phyloP scores from a whole-genome alignment of 2,329 filamentous ascomycete genomes.

The Lasiodiplodia hormozganensis region DNA sequence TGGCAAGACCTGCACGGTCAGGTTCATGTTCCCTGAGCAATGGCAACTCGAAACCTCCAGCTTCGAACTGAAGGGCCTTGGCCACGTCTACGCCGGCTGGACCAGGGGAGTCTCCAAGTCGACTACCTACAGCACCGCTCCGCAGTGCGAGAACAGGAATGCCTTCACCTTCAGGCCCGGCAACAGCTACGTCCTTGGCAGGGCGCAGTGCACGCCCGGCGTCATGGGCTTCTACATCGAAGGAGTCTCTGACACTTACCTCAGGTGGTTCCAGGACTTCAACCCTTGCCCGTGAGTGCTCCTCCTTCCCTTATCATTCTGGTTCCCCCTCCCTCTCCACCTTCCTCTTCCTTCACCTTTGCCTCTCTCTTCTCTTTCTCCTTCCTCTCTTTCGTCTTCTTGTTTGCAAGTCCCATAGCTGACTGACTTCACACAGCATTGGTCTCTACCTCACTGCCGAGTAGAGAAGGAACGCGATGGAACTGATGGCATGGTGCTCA shows the following conservation, averaged over 20 bases:
- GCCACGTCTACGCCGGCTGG: slow-evolving; percentile 44
- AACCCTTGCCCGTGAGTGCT: slow-evolving; percentile 27
- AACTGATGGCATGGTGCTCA: neutral
- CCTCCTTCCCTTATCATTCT: neutral
- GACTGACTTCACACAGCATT: slow-evolving; percentile 7
- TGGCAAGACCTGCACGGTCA: slow-evolving; percentile 55
- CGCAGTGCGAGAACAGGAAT: neutral
- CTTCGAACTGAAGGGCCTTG: slow-evolving; percentile 47
- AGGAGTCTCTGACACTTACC: neutral
- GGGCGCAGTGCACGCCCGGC: slow-evolving; percentile 38
- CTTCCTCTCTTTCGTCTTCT: too few relatives aligned
- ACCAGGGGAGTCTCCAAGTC: slow-evolving; percentile 33
- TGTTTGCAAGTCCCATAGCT: neutral
- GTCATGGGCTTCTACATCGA: slow-evolving; percentile 37
- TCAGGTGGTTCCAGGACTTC: slow-evolving; percentile 29
- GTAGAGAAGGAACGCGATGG: neutral
- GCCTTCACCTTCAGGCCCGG: slow-evolving; percentile 35
- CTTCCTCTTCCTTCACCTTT: too few relatives aligned
- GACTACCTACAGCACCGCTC: slow-evolving; percentile 31
- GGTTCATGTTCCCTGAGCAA: slow-evolving; percentile 53
- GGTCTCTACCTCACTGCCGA: slow-evolving; percentile 14
- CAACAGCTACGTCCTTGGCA: slow-evolving; percentile 36
- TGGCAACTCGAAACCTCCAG: slow-evolving; percentile 44
- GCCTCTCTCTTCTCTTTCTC: too few relatives aligned
- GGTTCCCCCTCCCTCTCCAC: too few relatives aligned